phyloP scores from a whole-genome alignment of 345 rosid genomes.

The Aquilaria malaccensis region DNA sequence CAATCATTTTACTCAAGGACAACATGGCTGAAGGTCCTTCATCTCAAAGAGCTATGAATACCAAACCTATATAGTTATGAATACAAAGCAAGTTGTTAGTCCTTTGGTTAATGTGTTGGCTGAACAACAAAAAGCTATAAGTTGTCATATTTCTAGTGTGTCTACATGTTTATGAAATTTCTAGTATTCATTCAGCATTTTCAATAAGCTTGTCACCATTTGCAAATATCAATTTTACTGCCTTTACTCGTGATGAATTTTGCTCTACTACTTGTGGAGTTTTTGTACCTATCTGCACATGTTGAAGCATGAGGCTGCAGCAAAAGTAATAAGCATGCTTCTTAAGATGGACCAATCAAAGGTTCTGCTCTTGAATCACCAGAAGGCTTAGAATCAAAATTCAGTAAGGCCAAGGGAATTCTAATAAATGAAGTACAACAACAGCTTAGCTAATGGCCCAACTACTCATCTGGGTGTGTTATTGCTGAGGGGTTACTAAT shows the following conservation, averaged over 20 bases:
- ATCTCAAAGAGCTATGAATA: conserved; percentile 63
- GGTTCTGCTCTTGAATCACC: conserved; percentile 77
- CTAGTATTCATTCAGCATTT: background rate
- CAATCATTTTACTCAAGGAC: conserved; percentile 69
- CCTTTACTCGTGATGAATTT: background rate
- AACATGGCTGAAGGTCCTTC: conserved; percentile 58
- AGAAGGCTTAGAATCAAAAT: conserved; percentile 65
- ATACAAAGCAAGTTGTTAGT: conserved; percentile 27
- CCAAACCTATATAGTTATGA: conserved; percentile 31
- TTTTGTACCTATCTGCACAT: conserved; percentile 69
- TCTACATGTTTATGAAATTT: background rate
- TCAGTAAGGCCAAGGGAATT: conserved; percentile 65
- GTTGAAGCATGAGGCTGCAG: conserved; percentile 65
- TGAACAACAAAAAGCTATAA: conserved; percentile 71
- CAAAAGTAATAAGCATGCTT: conserved; percentile 83
- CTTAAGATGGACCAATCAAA: conserved; percentile 78
- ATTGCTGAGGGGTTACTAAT: too few relatives aligned
- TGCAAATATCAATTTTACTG: too few relatives aligned
- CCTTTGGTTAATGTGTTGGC: conserved; percentile 56
- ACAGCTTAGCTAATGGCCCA: conserved; percentile 34
- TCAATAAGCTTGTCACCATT: background rate
- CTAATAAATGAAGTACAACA: conserved; percentile 47
- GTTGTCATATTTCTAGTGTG: conserved; percentile 6
- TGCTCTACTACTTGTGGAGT: conserved; percentile 58
- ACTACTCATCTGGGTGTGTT: conserved; percentile 40